Base-by-base conservation (phyloP, 169 alveolate genomes). In the Plasmodium sp. region DNA sequence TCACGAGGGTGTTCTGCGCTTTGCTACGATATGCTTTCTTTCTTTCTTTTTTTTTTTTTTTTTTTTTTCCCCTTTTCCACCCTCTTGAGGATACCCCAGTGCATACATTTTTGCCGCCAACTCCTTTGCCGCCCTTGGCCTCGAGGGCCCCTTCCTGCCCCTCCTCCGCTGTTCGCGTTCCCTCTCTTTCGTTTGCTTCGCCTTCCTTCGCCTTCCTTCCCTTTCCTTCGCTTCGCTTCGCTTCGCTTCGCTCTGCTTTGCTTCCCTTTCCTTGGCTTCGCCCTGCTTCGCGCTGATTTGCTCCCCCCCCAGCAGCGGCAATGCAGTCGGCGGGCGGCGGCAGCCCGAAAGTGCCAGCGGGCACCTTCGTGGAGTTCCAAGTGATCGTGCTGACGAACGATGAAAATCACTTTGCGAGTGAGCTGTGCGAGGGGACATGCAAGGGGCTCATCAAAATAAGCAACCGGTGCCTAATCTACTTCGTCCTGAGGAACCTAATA, bases 331-430 rank as follows among this genome's bases (percentile, higher is more conserved):
- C 86, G 18, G 58, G 22, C 39, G 22, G 36, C 31, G 79, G 67
- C 36, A 31, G 34, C n/a, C 45, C 94, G 31, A 77, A 48, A 41
- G 94, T 62, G n/a, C 88, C 88, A 39, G 27, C 39, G 4, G 94
- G 94, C 10, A 58, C 83, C 18, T 88, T 88, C 75, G 82, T 88
- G 22, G 94, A 88, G 22, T 88, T 88, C 18, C 94, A 88, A 79
- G 94, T 88, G n/a, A 82, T 88, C 2, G 45, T 88, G 16, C 36
- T 88, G 22, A 88, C 94, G 2, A 77, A 79, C 39, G 94, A 88
- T 41, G 94, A 88, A n/a, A 88, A 79, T 79, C 45, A 80, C 5
- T 88, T 88, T 62, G 56, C 94, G 0, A 79, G 82, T 88, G 94
- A 88, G 48, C 75, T 88, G 48, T 62, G 82, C 43, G 94, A 88